phyloP scores from a whole-genome alignment of 192 early-diverging fungal genomes.

The Mycoemilia scoparia region DNA sequence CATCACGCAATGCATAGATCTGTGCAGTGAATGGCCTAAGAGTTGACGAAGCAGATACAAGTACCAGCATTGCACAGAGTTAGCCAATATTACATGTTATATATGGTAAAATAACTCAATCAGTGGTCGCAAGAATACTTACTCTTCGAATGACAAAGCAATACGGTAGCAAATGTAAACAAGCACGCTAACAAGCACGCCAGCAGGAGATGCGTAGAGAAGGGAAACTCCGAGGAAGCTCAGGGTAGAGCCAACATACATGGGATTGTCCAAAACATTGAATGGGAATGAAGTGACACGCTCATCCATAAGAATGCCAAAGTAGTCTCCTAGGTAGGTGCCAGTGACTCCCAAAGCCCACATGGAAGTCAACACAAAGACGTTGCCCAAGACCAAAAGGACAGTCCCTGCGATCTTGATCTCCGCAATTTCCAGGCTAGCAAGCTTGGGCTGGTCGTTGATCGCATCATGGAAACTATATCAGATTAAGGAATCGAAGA shows the following conservation, averaged over 20 bases:
- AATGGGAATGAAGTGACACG: slow-evolving; percentile 82
- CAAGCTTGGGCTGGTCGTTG: slow-evolving; percentile 39
- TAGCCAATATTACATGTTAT: too few species aligned
- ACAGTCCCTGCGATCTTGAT: slow-evolving; percentile 29
- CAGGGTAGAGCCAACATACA: slow-evolving; percentile 83
- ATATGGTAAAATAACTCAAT: too few species aligned
- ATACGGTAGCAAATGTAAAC: slow-evolving; percentile 59
- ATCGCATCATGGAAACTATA: slow-evolving; percentile 58
- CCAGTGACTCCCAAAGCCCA: slow-evolving; percentile 73
- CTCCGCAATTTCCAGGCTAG: slow-evolving; percentile 23
- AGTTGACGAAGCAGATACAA: too few species aligned
- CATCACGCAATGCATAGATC: too few species aligned
- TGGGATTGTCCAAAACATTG: slow-evolving; percentile 82
- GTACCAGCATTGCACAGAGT: too few species aligned
- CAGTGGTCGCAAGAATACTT: too few species aligned
- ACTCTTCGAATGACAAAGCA: slow-evolving; percentile 63
- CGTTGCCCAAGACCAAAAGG: slow-evolving; percentile 43
- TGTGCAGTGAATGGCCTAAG: too few species aligned
- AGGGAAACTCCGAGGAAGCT: slow-evolving; percentile 68
- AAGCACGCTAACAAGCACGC: slow-evolving; percentile 43
- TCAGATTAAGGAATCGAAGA: slow-evolving; percentile 12
- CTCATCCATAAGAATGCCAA: slow-evolving; percentile 77
- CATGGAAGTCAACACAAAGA: slow-evolving; percentile 69
- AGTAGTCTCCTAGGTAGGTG: slow-evolving; percentile 89
- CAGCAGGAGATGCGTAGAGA: slow-evolving; percentile 54